These are phyloP conservation scores for Glaciozyma martinii DNA, from an alignment of 768 basidiomycete species.

Conservation along the genomic window DNA sequence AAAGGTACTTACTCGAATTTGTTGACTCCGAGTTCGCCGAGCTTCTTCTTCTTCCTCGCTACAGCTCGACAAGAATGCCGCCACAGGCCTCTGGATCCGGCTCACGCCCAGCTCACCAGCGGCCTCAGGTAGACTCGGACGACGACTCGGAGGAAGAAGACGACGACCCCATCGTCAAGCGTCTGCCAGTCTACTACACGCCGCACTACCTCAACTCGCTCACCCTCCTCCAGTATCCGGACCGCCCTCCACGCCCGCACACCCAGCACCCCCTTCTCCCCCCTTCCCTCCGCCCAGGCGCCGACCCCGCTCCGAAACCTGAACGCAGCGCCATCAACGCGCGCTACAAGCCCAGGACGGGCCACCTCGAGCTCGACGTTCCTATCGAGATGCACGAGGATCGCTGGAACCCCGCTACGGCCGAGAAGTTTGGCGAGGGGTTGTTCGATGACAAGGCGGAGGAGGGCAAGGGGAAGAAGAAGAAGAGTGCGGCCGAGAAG, in stretches of 20 bases:
- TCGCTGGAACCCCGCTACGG: constrained; percentile 32
- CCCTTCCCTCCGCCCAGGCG: constrained; percentile 23
- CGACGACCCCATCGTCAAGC: constrained; percentile 33
- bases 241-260: constrained; percentile 31
- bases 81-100: too few relatives aligned
- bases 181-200: constrained; percentile 36
- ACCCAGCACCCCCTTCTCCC: constrained; percentile 32
- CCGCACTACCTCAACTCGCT: constrained; percentile 32
- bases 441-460: constrained; percentile 19
- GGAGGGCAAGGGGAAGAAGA: constrained; percentile 13
- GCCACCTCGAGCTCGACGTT: constrained; percentile 35
- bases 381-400: constrained; percentile 32
- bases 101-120: too few relatives aligned
- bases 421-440: constrained; percentile 28
- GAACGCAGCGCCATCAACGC: constrained; percentile 20
- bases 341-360: constrained; percentile 33
- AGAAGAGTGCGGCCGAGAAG: constrained; percentile 22
- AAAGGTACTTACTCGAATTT: too few relatives aligned
- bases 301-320: constrained; percentile 9
- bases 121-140: neutral
- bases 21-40: too few relatives aligned
- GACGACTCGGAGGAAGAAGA: neutral
- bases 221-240: constrained; percentile 37
- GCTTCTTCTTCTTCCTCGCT: too few relatives aligned
- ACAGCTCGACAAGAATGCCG: too few relatives aligned